phyloP scores from a whole-genome alignment of 2,329 filamentous ascomycete species.

The Fusarium sulawesiense region DNA sequence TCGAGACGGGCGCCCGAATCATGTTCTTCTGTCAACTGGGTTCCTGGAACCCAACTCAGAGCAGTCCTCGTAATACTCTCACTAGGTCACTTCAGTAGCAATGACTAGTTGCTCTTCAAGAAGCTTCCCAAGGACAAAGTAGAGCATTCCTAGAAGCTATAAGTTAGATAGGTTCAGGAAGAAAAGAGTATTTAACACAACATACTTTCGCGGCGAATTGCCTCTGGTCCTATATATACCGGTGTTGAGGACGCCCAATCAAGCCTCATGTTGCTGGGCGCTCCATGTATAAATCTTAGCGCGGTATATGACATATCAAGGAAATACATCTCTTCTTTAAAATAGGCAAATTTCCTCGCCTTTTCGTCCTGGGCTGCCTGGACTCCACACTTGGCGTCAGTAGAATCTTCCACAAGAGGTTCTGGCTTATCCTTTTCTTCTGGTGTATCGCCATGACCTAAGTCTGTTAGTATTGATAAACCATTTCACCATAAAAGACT shows the following conservation, averaged over 20 bases:
- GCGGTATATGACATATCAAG: too few species aligned
- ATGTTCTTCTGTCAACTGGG: neutral
- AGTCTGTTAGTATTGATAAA: too few species aligned
- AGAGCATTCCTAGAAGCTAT: neutral
- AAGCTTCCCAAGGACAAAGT: neutral
- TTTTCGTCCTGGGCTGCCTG: too few species aligned
- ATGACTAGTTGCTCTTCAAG: neutral
- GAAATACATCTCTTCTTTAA: too few species aligned
- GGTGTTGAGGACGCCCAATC: neutral
- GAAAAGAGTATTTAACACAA: accelerated
- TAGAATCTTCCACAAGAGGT: too few species aligned
- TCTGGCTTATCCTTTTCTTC: too few species aligned
- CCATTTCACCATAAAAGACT: too few species aligned
- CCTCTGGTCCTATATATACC: neutral
- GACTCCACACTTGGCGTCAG: too few species aligned
- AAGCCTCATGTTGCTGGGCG: too few species aligned
- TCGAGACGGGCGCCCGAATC: neutral
- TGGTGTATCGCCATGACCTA: too few species aligned
- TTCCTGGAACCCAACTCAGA: neutral
- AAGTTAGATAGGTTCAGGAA: neutral
- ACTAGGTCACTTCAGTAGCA: neutral
- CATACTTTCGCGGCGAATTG: neutral
- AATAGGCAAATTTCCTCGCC: too few species aligned
- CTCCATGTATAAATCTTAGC: too few species aligned
- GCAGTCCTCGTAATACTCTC: neutral